Conservation (phyloP, 345 rosid species). For the Eucalyptus pumila region DNA sequence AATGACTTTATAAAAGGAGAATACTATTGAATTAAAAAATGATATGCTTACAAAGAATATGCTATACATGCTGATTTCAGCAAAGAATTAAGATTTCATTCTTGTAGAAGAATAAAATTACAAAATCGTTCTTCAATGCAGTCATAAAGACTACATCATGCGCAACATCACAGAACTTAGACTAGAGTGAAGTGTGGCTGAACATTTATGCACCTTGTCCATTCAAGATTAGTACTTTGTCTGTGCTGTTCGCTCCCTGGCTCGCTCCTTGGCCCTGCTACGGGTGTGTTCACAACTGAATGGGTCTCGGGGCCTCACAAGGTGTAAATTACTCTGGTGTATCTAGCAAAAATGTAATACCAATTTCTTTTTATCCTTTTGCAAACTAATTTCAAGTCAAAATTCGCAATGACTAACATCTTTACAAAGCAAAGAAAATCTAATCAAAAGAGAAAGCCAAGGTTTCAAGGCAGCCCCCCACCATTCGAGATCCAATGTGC, state of each 20-base stretch:
- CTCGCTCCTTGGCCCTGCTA: neutral
- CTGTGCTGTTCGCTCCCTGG: neutral
- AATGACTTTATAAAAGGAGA: slow-evolving; percentile 81
- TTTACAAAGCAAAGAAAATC: neutral
- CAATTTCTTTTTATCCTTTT: neutral
- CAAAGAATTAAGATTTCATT: slow-evolving; percentile 6
- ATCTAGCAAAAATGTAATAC: neutral
- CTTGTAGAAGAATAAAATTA: neutral
- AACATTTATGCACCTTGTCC: neutral
- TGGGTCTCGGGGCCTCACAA: neutral
- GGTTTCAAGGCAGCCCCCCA: neutral
- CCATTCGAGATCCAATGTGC: neutral
- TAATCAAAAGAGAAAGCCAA: neutral
- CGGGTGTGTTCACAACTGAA: neutral
- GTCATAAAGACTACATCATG: neutral
- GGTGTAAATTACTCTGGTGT: neutral
- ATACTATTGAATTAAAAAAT: slow-evolving; percentile 25
- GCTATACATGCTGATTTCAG: neutral
- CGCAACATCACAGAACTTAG: neutral
- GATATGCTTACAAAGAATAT: neutral
- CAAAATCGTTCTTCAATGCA: neutral
- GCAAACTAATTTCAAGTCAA: neutral
- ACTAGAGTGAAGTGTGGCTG: neutral
- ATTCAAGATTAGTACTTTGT: neutral
- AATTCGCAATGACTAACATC: neutral